These are phyloP conservation scores for Cymodocea nodosa DNA, from an alignment of 116 monocot species.

Conservation along the genomic window DNA sequence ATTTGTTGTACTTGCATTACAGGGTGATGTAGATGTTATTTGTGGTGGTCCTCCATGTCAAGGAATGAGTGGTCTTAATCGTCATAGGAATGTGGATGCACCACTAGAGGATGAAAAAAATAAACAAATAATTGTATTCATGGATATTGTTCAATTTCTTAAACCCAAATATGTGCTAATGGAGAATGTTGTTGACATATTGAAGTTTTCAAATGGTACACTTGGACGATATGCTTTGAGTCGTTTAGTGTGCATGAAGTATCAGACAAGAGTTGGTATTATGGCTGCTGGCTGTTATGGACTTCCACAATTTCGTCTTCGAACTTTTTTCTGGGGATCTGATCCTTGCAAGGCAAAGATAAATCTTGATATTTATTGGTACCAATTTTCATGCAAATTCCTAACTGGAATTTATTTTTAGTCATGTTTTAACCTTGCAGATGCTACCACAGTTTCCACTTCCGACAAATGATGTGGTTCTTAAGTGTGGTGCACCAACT, in stretches of 20 bases:
- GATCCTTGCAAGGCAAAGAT: constrained; percentile 34
- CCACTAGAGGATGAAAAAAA: constrained; percentile 65
- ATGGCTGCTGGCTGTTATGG: constrained; percentile 80
- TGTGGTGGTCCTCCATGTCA: constrained; percentile 95
- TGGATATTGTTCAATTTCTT: constrained; percentile 71
- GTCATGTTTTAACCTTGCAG: constrained; percentile 7
- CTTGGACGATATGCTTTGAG: constrained; percentile 74
- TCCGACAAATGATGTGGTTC: constrained; percentile 52
- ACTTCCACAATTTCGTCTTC: constrained; percentile 68
- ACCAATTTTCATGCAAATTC: neutral
- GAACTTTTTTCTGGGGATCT: constrained; percentile 65
- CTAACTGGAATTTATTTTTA: neutral
- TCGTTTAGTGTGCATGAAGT: constrained; percentile 53
- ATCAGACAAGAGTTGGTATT: constrained; percentile 69
- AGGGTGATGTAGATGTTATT: constrained; percentile 69
- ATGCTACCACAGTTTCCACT: constrained; percentile 48
- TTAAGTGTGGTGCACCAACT: constrained; percentile 14
- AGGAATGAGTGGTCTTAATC: constrained; percentile 79
- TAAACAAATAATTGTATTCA: constrained; percentile 56
- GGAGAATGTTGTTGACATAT: constrained; percentile 86
- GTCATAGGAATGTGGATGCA: constrained; percentile 41
- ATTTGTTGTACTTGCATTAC: constrained; percentile 1
- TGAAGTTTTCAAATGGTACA: constrained; percentile 58
- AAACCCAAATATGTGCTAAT: constrained; percentile 72
- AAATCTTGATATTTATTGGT: neutral